phyloP scores from a whole-genome alignment of 2,329 filamentous ascomycete species.

The Alternaria incomplexa region DNA sequence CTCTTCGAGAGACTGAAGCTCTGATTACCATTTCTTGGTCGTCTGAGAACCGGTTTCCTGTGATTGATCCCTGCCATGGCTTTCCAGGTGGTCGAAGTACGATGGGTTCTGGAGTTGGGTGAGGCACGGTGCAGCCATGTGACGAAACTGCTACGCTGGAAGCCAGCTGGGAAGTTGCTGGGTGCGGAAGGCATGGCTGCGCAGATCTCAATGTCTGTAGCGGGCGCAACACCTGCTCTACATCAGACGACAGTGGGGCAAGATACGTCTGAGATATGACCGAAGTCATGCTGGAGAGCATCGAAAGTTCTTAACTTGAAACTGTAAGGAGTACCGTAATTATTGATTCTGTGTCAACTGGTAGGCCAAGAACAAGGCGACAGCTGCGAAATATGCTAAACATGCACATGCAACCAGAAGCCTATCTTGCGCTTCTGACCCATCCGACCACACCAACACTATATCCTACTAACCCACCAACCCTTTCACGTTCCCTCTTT shows the following conservation, averaged over 20 bases:
- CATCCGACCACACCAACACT: conserved; percentile 86
- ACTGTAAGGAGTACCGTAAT: background rate
- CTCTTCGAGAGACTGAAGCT: background rate
- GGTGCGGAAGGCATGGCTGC: background rate
- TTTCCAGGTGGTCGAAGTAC: background rate
- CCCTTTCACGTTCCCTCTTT: conserved; percentile 70
- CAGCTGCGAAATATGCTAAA: background rate
- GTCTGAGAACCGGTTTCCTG: background rate
- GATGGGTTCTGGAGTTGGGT: background rate
- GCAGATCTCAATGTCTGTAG: background rate
- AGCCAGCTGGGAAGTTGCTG: background rate
- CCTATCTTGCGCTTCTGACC: conserved; percentile 61
- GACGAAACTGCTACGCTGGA: background rate
- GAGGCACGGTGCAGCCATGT: background rate
- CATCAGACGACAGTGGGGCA: background rate
- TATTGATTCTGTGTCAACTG: background rate
- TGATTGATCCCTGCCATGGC: background rate
- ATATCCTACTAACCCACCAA: conserved; percentile 82
- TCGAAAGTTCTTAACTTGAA: background rate
- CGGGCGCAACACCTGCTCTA: background rate
- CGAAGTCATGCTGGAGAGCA: background rate
- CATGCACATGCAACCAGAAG: background rate
- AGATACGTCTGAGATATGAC: background rate
- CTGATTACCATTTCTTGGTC: background rate
- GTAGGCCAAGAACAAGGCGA: background rate